phyloP scores from a whole-genome alignment of 2,329 filamentous ascomycete genomes.

The Verticillium longisporum region DNA sequence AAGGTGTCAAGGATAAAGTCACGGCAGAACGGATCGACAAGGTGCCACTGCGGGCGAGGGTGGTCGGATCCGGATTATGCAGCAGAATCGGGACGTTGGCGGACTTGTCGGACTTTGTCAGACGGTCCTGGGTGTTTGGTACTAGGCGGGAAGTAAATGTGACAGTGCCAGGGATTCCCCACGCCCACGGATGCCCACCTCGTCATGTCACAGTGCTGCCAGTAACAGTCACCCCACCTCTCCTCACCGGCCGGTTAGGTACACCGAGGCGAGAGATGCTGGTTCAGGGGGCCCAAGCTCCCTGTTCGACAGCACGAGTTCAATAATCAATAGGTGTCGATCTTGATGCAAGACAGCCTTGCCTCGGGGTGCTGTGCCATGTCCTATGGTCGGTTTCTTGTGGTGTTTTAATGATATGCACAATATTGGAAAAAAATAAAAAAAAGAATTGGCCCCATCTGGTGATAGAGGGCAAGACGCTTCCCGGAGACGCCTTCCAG shows the following conservation, averaged over 20 bases:
- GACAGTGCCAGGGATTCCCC: neutral
- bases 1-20: neutral
- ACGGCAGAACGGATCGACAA: neutral
- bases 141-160: neutral
- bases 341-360: too few relatives aligned
- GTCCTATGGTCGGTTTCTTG: too few relatives aligned
- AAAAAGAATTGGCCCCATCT: too few relatives aligned
- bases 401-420: too few relatives aligned
- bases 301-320: neutral
- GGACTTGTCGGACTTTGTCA: neutral
- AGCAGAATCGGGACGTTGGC: neutral
- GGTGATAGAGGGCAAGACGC: too few relatives aligned
- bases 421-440: too few relatives aligned
- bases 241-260: neutral
- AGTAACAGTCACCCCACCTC: neutral
- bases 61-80: neutral
- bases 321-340: neutral
- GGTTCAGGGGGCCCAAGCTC: neutral
- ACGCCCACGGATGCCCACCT: constrained; percentile 1
- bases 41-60: neutral
- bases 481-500: too few relatives aligned
- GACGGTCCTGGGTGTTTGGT: neutral
- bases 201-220: constrained; percentile 1
- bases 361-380: too few relatives aligned
- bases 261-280: neutral